These are phyloP conservation scores for Mortierella alpina DNA, from an alignment of 192 early-diverging fungal species.

Conservation along the genomic window DNA sequence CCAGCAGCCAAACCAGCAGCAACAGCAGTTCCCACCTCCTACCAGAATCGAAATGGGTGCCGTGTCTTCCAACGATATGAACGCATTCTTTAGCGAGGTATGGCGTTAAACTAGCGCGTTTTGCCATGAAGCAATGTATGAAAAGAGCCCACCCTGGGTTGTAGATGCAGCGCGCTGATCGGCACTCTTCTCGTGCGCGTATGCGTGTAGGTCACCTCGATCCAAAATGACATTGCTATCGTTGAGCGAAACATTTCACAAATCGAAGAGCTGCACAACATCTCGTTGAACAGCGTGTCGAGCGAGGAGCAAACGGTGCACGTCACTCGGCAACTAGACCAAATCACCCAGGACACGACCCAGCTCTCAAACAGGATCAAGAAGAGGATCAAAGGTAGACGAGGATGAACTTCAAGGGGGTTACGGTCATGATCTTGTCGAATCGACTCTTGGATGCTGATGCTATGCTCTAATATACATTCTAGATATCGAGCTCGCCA, in stretches of 20 bases:
- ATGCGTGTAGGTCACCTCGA: constrained; percentile 33
- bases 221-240: constrained; percentile 35
- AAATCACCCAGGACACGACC: constrained; percentile 42
- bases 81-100: constrained; percentile 44
- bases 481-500: constrained; percentile 39
- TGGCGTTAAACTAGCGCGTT: not conserved
- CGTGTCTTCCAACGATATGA: constrained; percentile 23
- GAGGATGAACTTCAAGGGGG: too few relatives aligned
- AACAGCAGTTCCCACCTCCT: constrained; percentile 27
- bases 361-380: constrained; percentile 55
- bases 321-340: constrained; percentile 48
- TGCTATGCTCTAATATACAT: not conserved
- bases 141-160: not conserved
- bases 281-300: constrained; percentile 48
- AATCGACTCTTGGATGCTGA: too few relatives aligned
- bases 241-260: constrained; percentile 49
- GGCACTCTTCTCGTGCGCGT: not conserved
- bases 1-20: constrained; percentile 5
- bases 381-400: constrained; percentile 58
- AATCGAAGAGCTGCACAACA: constrained; percentile 50
- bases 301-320: constrained; percentile 36
- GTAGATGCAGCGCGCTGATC: not conserved
- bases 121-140: not conserved
- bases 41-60: constrained; percentile 44
- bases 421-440: too few relatives aligned